Base-by-base conservation (phyloP, 1,284 basidiomycete species). In the Puccinia triticina region DNA sequence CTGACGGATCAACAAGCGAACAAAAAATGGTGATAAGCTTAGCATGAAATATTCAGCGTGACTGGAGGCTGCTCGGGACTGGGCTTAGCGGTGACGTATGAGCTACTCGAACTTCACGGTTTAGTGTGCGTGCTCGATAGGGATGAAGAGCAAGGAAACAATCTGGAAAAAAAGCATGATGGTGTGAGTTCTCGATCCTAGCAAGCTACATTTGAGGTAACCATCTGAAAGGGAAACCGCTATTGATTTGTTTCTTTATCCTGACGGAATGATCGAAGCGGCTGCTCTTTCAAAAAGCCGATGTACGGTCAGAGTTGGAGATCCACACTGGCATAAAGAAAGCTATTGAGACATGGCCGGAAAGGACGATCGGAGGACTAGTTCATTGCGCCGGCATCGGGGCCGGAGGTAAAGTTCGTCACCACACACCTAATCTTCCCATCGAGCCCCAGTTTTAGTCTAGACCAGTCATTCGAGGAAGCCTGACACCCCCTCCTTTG, bases 371-470 rank as follows among this genome's bases (percentile, higher is more conserved):
- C 29, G 87, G 86, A 0, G 87, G 87, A 0, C 85, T 86, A 8
- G 85, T 88, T 18, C 86, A 87, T 77, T 86, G 85, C 43, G 87
- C 85, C 2, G 87, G 87, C 0, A 85, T 87, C 0, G 87, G 84
- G 5, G 87, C 87, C 85, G 86, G 84, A 0, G 87, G 86, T 16
- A 88, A 87, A 83, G 85, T 86, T 73, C 48, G 83, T 29, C 11
- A 16, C 11, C 57, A 37, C n/a, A 23, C 57, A 26, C 57, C 11
- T 26, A 5, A 1, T n/a, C 64, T 29, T 43, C 26, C 59, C 11
- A 26, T 29, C 23, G 18, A 32, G 29, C 0, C 32, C 1, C 64
- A 67, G 18, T 34, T 67, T 21, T 67, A 7, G 23, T 29, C 55
- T 29, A 12, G 40, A 43, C 18, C 75, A 23, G 11, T 43, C 12